Evolutionary conservation across 345 rosid species (phyloP), one percentile per base, ranked within the genome.

Genomic region (Camelina laxa): DNA sequence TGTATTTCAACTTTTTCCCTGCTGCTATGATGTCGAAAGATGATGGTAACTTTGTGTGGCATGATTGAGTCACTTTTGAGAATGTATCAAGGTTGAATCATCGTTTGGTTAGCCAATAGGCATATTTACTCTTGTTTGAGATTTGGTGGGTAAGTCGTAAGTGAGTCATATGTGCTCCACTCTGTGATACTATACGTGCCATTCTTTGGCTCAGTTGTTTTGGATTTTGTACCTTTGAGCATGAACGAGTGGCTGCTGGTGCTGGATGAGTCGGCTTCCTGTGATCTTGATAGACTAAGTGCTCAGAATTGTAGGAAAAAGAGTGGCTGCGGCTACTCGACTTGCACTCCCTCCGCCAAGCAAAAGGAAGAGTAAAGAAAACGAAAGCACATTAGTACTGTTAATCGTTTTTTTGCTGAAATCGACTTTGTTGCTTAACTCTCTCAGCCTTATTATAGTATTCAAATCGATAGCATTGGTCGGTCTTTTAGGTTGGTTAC

Each of bases 191-290:
- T 91, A 0, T 94, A 94, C 4, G 90, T 91, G 39, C 97, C 98
- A 5, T 80, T 92, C 89, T 80, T 27, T 94, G 17, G 96, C 99
- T 17, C 86, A 85, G 69, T 82, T 92, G 36, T 95, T 90, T 22
- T 87, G 92, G 31, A 90, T 92, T 0, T 92, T 0, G 97, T 92
- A 36, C 99, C 97, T 0, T 86, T 94, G 56, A 90, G 91, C 84
- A 68, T 84, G 71, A 89, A 95, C 42, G 97, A 95, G 76, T 92
- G 97, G 96, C 87, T 92, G 22, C 66, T 92, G 74, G 97, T 95
- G 45, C n/a, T 94, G 76, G 92, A 83, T 0, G 93, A 91, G 36
- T 63, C 96, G 2, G 2, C 78, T 95, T 3, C 99, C 99, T 0
- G 97, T 94, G 22, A 87, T 94, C 59, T 74, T 94, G 27, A 90